Evolutionary conservation across 345 rosid genomes (phyloP), one percentile per base, ranked within the genome.

Genomic region (Hibiscus tridactylites): DNA sequence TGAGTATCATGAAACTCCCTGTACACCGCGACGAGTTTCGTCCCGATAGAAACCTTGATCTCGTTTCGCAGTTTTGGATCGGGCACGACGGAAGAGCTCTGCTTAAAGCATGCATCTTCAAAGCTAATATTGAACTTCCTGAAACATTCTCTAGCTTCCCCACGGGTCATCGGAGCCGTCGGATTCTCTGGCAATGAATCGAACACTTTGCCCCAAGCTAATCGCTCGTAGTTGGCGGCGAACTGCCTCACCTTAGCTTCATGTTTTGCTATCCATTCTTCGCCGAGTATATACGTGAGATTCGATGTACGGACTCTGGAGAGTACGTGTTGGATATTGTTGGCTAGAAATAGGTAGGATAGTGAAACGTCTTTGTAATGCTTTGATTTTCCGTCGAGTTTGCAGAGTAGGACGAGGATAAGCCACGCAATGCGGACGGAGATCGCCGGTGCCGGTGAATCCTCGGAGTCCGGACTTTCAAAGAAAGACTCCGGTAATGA

Each of bases 311-410:
- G 83, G 71, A 78, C 91, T 44, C 50, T 78, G 2, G 82, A 71
- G 29, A 81, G 73, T 9, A 88, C 82, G 79, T 87, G 83, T 21
- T 86, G 93, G 59, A 88, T 80, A 76, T 85, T 91, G 84, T 88
- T 91, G 10, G 91, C 88, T 24, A 91, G 72, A 86, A 87, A 91
- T 73, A 91, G 85, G 72, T 88, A 88, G 11, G 84, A 79, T 26
- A 78, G 9, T 2, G 91, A 77, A 24, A 76, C 78, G 64, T 84
- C 85, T 29, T 85, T 88, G 81, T 87, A 90, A 24, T 66, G 81
- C 68, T 88, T 77, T 2, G 91, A 81, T 79, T 87, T 91, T 17
- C 72, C 71, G 81, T 90, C 96, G 61, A 91, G 85, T 61, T 83
- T 90, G 76, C 92, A 88, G 2, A 90, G 86, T 3, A 91, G 83